phyloP scores from a whole-genome alignment of 2,329 filamentous ascomycete species.

The Elsinoe ampelina region DNA sequence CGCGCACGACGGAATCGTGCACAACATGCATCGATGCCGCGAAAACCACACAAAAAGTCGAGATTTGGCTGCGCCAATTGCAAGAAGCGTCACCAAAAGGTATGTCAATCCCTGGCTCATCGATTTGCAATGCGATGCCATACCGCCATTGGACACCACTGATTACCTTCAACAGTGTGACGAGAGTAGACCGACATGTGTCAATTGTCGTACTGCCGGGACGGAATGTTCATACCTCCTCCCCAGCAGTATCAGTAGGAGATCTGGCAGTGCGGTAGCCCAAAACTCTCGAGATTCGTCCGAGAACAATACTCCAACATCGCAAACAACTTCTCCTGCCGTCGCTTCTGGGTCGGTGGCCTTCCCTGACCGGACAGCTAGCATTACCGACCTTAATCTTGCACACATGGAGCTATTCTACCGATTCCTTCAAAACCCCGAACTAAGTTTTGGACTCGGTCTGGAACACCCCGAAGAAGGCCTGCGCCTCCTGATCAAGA shows the following conservation, averaged over 20 bases:
- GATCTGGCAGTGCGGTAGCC: background rate
- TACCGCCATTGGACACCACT: background rate
- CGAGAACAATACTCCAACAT: background rate
- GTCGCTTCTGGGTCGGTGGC: background rate
- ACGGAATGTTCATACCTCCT: constrained; percentile 8
- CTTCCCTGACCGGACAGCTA: background rate
- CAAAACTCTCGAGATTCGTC: background rate
- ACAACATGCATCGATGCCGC: constrained; percentile 8
- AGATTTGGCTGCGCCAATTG: constrained; percentile 15
- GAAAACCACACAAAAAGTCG: constrained; percentile 15
- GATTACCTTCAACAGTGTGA: constrained; percentile 12
- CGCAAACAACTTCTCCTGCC: background rate
- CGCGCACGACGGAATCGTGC: background rate
- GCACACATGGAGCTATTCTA: constrained; percentile 1
- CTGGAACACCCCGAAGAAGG: background rate
- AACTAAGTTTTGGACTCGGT: background rate
- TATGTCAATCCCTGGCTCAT: background rate
- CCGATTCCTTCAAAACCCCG: constrained; percentile 2
- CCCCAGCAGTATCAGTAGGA: background rate
- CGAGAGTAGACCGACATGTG: constrained; percentile 12
- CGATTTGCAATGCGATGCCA: background rate
- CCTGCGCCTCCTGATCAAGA: background rate
- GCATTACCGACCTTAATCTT: background rate
- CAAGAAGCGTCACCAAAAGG: constrained; percentile 16
- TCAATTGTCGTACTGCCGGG: constrained; percentile 11